Conservation (phyloP, 805 yeast species). For the Grigorovia transvaalensis region DNA sequence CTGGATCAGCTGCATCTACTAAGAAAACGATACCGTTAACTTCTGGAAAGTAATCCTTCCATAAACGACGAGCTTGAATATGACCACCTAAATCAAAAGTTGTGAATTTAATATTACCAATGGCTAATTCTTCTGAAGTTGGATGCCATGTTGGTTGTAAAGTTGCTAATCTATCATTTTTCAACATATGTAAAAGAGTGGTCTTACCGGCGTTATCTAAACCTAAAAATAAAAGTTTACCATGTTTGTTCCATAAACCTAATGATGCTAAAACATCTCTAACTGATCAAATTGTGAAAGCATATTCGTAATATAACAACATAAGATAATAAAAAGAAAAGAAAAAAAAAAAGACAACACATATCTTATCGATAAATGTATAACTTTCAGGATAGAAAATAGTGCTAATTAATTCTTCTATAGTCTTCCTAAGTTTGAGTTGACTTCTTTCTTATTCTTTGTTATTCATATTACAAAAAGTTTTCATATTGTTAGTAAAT, state of each 20-base stretch:
- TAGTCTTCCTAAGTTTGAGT: neutral
- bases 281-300: slow-evolving; percentile 30
- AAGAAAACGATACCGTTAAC: slow-evolving; percentile 94
- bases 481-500: neutral
- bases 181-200: slow-evolving; percentile 72
- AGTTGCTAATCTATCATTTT: slow-evolving; percentile 94
- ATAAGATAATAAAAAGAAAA: neutral
- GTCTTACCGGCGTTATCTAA: slow-evolving; percentile 98
- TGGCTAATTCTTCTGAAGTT: slow-evolving; percentile 94
- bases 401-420: no score
- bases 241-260: slow-evolving; percentile 89
- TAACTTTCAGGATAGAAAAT: no score
- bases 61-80: slow-evolving; percentile 95
- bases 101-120: slow-evolving; percentile 92
- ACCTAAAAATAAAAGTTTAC: slow-evolving; percentile 90
- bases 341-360: neutral
- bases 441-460: neutral
- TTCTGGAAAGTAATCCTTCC: slow-evolving; percentile 99
- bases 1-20: slow-evolving; percentile 95
- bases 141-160: slow-evolving; percentile 98
- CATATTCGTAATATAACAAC: neutral
- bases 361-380: no score
- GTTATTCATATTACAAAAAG: neutral
- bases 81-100: slow-evolving; percentile 99
- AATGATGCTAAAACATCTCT: slow-evolving; percentile 69